A percentile compares a stretch with the other conserved stretches of the same genome.
phyloP scores from a whole-genome alignment of 2,329 filamentous ascomycete species.

The Pseudocercospora macadamiae region DNA sequence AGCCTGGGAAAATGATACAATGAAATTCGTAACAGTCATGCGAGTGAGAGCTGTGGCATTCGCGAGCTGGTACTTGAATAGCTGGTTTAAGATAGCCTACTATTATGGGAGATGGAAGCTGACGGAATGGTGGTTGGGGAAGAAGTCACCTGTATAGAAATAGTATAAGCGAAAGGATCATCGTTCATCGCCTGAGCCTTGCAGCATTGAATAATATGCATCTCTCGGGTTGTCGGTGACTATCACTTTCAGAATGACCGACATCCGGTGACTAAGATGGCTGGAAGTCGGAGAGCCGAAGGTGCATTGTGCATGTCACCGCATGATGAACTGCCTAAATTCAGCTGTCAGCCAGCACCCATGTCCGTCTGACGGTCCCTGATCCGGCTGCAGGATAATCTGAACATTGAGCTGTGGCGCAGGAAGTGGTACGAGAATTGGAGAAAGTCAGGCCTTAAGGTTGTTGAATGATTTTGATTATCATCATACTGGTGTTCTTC shows the following conservation, averaged over 20 bases:
- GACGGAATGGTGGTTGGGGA: constrained; percentile 5
- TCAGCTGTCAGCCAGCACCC: not conserved
- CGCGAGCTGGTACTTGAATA: constrained; percentile 22
- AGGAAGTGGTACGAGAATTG: not conserved
- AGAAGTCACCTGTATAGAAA: not conserved
- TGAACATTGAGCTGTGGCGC: not conserved
- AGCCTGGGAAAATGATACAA: constrained; percentile 26
- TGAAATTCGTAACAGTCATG: constrained; percentile 12
- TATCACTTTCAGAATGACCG: not conserved
- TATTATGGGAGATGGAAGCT: constrained; percentile 18
- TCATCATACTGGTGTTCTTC: not conserved
- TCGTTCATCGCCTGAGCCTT: too few relatives aligned
- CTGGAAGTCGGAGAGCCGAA: constrained; percentile 3
- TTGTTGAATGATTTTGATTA: not conserved
- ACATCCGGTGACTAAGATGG: not conserved
- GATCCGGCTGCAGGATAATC: not conserved
- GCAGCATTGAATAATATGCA: not conserved
- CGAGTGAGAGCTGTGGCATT: constrained; percentile 21
- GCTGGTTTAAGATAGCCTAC: constrained; percentile 11
- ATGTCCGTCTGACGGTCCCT: not conserved
- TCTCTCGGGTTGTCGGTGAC: not conserved
- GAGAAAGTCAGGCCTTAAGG: not conserved
- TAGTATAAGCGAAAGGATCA: not conserved
- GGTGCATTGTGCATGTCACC: not conserved
- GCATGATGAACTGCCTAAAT: not conserved